Evolutionary conservation across 306 rosid genomes (phyloP).

Genomic region (Prunus kanzakura): DNA sequence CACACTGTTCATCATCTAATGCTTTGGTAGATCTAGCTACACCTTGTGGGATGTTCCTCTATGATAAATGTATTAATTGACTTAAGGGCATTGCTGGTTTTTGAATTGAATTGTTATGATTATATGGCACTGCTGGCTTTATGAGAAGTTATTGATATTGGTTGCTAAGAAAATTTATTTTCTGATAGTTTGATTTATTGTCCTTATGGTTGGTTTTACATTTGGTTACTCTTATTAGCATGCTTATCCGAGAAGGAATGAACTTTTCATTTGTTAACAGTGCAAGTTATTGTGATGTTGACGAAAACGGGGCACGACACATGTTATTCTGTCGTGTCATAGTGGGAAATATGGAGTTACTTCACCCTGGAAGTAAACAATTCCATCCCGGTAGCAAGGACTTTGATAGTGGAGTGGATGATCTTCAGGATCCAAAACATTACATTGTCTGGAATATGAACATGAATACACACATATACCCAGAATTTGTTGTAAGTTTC

Average conservation of each 20-base stretch:
- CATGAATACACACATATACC: conserved; percentile 73
- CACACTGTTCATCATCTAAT: background rate
- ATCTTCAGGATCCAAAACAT: conserved; percentile 54
- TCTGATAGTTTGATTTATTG: background rate
- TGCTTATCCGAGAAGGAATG: conserved; percentile 29
- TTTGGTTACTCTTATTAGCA: background rate
- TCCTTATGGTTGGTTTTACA: background rate
- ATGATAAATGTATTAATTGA: background rate
- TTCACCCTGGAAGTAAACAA: conserved; percentile 60
- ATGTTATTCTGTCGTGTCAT: conserved; percentile 77
- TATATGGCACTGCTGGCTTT: background rate
- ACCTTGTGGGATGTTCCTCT: background rate
- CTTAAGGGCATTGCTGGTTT: background rate
- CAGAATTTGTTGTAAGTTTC: conserved; percentile 80
- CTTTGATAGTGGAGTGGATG: conserved; percentile 88
- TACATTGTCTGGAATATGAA: conserved; percentile 78
- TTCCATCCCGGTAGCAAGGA: conserved; percentile 64
- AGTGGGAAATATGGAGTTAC: conserved; percentile 74
- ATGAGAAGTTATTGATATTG: conserved; percentile 1
- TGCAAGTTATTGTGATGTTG: conserved; percentile 73
- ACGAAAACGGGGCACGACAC: conserved; percentile 70
- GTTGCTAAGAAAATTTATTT: background rate
- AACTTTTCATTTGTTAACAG: conserved; percentile 50
- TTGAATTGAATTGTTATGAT: background rate
- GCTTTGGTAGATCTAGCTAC: background rate